Conservation (phyloP, 225 moss, liverwort and hornwort genomes). For the Climacium dendroides region DNA sequence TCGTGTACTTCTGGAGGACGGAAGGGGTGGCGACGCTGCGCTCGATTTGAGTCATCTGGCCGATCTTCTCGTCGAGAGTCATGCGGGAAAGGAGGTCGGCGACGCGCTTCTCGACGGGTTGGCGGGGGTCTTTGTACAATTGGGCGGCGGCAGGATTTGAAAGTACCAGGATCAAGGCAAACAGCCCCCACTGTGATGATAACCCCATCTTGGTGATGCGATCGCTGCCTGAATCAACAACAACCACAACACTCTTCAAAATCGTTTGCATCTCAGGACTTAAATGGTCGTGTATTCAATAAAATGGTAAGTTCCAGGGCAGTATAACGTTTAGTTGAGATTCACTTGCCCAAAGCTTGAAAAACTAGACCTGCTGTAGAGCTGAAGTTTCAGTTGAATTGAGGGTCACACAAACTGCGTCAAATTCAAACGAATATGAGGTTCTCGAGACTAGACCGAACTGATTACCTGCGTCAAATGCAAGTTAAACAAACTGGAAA, state of each 20-base stretch:
- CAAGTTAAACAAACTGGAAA: background rate
- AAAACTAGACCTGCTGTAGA: background rate
- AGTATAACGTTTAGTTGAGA: background rate
- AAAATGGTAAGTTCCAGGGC: background rate
- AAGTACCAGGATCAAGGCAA: background rate
- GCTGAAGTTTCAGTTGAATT: background rate
- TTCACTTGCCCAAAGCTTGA: background rate
- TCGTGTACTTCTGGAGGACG: slow-evolving; percentile 18
- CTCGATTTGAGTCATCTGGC: slow-evolving; percentile 85
- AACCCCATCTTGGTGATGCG: background rate
- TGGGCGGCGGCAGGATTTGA: background rate
- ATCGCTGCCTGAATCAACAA: background rate
- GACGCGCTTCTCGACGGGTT: slow-evolving; percentile 39
- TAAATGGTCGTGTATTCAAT: too few species aligned
- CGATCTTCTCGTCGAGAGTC: slow-evolving; percentile 75
- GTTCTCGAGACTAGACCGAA: background rate
- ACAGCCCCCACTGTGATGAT: background rate
- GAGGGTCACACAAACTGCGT: background rate
- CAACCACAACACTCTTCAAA: background rate
- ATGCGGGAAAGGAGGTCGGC: slow-evolving; percentile 45
- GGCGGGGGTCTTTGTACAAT: slow-evolving; percentile 48
- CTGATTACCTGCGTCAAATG: background rate
- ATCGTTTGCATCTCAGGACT: background rate
- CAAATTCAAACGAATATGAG: background rate
- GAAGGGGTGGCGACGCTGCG: slow-evolving; percentile 13